A percentile compares a stretch with the other conserved stretches of the same genome.
Conservation (phyloP, 164 flowering plant species). For the Nymphaea thermarum region DNA sequence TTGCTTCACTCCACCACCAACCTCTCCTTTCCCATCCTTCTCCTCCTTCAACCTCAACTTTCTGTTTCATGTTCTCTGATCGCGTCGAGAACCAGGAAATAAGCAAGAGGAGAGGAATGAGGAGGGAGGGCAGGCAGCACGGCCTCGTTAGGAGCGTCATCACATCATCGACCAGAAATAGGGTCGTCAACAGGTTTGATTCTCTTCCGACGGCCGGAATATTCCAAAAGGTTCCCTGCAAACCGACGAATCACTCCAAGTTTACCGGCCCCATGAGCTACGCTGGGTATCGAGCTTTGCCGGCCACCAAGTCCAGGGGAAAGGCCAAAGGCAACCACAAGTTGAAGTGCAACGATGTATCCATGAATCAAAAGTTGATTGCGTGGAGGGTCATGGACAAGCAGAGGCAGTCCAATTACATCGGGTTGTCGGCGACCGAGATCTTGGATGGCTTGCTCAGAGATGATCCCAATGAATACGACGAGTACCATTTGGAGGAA, state of each 20-base stretch:
- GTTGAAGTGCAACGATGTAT: neutral
- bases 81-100: neutral
- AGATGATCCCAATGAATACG: neutral
- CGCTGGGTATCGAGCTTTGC: neutral
- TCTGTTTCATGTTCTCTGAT: no score
- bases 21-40: neutral
- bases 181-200: neutral
- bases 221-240: neutral
- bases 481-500: neutral
- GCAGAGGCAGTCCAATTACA: neutral
- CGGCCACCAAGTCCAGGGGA: neutral
- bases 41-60: neutral
- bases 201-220: neutral
- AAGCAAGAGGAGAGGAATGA: neutral
- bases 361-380: neutral
- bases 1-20: neutral
- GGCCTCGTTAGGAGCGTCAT: neutral
- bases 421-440: neutral
- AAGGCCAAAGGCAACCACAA: neutral
- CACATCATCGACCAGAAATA: neutral
- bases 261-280: neutral
- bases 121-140: neutral
- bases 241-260: neutral
- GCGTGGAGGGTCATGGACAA: neutral
- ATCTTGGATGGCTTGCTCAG: neutral